These are phyloP conservation scores for Escallonia herrerae DNA, from an alignment of 129 eudicot genomes.

Conservation along the genomic window DNA sequence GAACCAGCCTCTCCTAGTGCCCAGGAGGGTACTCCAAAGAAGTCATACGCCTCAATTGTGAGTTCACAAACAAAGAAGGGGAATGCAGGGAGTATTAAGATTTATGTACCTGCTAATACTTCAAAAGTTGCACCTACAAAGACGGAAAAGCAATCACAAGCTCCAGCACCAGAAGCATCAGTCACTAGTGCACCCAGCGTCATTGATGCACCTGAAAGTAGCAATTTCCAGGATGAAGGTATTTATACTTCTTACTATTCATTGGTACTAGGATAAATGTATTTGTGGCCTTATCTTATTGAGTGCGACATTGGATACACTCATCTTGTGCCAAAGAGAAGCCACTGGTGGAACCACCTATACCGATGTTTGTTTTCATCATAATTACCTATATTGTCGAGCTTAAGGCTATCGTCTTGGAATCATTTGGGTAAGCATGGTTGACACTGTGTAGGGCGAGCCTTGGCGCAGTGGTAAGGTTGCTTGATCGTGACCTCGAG, in stretches of 20 bases:
- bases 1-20: constrained; percentile 19
- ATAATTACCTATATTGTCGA: not conserved
- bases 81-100: constrained; percentile 26
- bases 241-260: constrained; percentile 1
- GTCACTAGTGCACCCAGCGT: constrained; percentile 19
- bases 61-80: constrained; percentile 46
- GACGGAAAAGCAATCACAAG: constrained; percentile 16
- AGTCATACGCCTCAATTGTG: constrained; percentile 78
- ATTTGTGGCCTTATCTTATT: not conserved
- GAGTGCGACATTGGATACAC: too few species aligned
- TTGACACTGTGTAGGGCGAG: too few species aligned
- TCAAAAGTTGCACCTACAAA: constrained; percentile 19
- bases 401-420: not conserved
- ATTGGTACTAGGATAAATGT: not conserved
- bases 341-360: too few species aligned
- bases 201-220: constrained; percentile 38
- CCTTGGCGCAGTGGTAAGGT: too few species aligned
- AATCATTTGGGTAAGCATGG: too few species aligned
- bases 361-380: not conserved
- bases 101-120: constrained; percentile 39
- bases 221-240: constrained; percentile 54
- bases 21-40: constrained; percentile 61
- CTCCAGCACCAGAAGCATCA: constrained; percentile 39
- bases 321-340: too few species aligned
- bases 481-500: too few species aligned